Percentiles rank a stretch among this genome's conserved stretches.
Evolutionary conservation across 352 stramenopile species (phyloP).

Genomic region (Pythium grandisporangium): DNA sequence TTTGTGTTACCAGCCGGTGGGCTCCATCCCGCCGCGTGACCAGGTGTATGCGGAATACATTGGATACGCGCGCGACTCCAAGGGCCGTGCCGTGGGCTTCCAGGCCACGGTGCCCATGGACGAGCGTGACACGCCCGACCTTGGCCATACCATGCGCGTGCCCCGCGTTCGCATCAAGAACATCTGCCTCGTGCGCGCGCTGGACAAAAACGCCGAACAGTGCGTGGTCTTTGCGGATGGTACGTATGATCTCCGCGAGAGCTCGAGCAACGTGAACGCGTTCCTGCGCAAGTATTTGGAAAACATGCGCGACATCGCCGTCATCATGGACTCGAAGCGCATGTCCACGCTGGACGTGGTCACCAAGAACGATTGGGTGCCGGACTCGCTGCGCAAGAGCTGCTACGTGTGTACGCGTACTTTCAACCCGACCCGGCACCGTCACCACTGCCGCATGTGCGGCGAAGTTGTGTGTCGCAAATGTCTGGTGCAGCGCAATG

Average conservation of each 20-base stretch:
- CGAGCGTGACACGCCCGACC: conserved; percentile 1
- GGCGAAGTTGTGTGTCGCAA: conserved; percentile 57
- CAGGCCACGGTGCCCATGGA: conserved; percentile 7
- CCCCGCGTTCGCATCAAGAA: conserved; percentile 3
- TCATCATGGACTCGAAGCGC: conserved; percentile 11
- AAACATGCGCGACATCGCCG: conserved; percentile 5
- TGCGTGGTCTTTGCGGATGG: conserved; percentile 2
- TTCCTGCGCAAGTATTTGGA: conserved; percentile 7
- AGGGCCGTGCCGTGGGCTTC: conserved; percentile 9
- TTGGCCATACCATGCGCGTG: conserved; percentile 3
- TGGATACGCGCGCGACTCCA: conserved; percentile 7
- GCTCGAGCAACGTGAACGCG: conserved; percentile 10
- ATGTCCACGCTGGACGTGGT: conserved; percentile 6
- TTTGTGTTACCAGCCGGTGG: conserved; percentile 2
- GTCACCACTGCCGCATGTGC: conserved; percentile 73
- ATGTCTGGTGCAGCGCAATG: conserved; percentile 4
- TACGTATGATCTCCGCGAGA: conserved; percentile 8
- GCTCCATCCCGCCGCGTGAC: conserved; percentile 2
- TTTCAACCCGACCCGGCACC: conserved; percentile 20
- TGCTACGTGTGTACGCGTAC: conserved; percentile 29
- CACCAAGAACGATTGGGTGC: conserved; percentile 31
- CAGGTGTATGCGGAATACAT: conserved; percentile 10
- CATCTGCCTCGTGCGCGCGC: conserved; percentile 1
- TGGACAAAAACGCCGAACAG: not conserved
- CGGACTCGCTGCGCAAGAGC: conserved; percentile 57